Conservation (phyloP, 257 asterid species). For the Rehmannia glutinosa region DNA sequence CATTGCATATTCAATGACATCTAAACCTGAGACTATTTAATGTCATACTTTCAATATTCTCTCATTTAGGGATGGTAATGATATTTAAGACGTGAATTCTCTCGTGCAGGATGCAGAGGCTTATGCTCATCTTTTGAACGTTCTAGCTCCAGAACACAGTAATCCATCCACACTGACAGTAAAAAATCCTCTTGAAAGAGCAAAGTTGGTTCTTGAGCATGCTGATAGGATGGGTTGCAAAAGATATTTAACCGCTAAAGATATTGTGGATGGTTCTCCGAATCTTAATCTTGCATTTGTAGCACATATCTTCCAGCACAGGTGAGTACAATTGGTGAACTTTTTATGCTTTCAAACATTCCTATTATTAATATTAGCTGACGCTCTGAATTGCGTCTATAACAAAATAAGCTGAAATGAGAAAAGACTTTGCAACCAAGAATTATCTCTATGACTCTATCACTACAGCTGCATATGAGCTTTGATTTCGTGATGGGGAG, state of each 20-base stretch:
- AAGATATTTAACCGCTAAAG: constrained; percentile 92
- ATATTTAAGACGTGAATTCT: constrained; percentile 13
- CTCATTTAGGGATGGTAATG: not conserved
- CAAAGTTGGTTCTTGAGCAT: constrained; percentile 89
- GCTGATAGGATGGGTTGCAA: constrained; percentile 99
- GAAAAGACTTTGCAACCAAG: not conserved
- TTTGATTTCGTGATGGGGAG: not conserved
- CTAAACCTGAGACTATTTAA: not conserved
- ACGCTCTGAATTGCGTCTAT: not conserved
- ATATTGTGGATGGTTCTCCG: constrained; percentile 93
- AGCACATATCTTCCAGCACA: constrained; percentile 95
- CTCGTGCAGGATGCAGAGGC: constrained; percentile 88
- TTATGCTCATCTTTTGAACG: constrained; percentile 79
- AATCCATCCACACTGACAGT: constrained; percentile 64
- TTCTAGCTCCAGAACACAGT: constrained; percentile 89
- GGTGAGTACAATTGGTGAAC: constrained; percentile 36
- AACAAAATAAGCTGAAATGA: not conserved
- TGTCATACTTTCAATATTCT: not conserved
- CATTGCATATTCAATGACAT: not conserved
- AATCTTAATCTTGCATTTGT: constrained; percentile 98
- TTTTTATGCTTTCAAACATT: not conserved
- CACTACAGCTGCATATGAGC: not conserved
- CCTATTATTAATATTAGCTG: not conserved
- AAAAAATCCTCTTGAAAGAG: constrained; percentile 69
- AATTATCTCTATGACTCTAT: too few relatives aligned